phyloP scores from a whole-genome alignment of 108 stramenopile species.

The Stephanodiscus minutulus region DNA sequence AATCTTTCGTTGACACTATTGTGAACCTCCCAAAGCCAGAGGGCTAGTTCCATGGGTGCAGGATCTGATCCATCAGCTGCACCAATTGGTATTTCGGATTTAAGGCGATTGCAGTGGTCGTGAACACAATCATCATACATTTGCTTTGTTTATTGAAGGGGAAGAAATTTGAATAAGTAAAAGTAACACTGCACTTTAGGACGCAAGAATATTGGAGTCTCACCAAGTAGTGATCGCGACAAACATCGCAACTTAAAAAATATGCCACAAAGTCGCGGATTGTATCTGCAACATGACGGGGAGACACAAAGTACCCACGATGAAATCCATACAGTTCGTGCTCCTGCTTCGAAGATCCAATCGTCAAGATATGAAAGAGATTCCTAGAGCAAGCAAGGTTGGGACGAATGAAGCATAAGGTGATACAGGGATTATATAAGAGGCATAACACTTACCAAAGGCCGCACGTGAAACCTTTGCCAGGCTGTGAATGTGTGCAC shows the following conservation, averaged over 20 bases:
- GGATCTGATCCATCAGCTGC: slow-evolving; percentile 23
- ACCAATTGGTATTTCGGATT: slow-evolving; percentile 9
- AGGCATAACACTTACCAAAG: slow-evolving; percentile 32
- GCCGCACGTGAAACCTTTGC: slow-evolving; percentile 50
- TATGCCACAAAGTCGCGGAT: slow-evolving; percentile 35
- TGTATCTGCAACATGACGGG: slow-evolving; percentile 35
- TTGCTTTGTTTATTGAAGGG: slow-evolving; percentile 10
- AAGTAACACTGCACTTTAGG: background rate
- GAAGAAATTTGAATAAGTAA: background rate
- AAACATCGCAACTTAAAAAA: slow-evolving; percentile 39
- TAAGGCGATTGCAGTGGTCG: slow-evolving; percentile 43
- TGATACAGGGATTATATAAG: background rate
- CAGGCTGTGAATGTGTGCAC: slow-evolving; percentile 42
- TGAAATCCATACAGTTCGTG: slow-evolving; percentile 44
- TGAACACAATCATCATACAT: slow-evolving; percentile 47
- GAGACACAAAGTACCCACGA: slow-evolving; percentile 40
- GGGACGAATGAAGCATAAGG: background rate
- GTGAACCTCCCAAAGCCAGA: slow-evolving; percentile 78
- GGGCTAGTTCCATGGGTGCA: slow-evolving; percentile 52
- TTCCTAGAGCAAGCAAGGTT: slow-evolving; percentile 9
- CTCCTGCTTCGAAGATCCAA: slow-evolving; percentile 33
- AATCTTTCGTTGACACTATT: slow-evolving; percentile 80
- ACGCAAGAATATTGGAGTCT: background rate
- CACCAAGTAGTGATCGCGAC: slow-evolving; percentile 19
- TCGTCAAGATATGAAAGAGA: slow-evolving; percentile 49